phyloP scores from a whole-genome alignment of 179 eudicot species.

The Beta lomatogona region DNA sequence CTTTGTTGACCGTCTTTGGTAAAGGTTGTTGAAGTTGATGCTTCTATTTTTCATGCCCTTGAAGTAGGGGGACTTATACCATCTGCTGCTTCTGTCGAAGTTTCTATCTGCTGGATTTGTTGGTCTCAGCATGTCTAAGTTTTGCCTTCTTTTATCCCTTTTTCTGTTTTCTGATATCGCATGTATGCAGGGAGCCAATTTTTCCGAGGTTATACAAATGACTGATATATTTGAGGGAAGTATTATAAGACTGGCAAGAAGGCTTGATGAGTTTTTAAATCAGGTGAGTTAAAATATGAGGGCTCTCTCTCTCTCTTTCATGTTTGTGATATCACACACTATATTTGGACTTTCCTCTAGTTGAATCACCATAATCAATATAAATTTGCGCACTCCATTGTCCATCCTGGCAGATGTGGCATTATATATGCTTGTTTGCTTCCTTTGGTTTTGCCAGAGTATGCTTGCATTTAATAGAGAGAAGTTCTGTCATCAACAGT shows the following conservation, averaged over 20 bases:
- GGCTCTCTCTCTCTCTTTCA: background rate
- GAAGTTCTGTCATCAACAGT: background rate
- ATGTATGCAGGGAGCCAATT: slow-evolving; percentile 70
- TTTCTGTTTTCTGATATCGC: slow-evolving; percentile 6
- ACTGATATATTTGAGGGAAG: slow-evolving; percentile 99
- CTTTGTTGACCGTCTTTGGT: background rate
- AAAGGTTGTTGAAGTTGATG: background rate
- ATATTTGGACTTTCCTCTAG: background rate
- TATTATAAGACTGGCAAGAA: slow-evolving; percentile 82
- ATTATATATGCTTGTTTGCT: background rate
- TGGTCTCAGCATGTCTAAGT: background rate
- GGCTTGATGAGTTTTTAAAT: slow-evolving; percentile 95
- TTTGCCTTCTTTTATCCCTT: background rate
- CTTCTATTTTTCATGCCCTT: background rate
- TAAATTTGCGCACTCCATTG: background rate
- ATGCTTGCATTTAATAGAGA: background rate
- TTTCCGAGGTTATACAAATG: slow-evolving; percentile 94
- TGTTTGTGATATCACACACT: background rate
- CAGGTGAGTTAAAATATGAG: slow-evolving; percentile 53
- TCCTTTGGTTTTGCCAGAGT: background rate
- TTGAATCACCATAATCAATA: background rate
- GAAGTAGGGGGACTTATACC: background rate
- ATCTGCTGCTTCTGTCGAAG: slow-evolving; percentile 11
- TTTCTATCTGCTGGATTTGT: background rate
- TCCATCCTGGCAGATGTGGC: background rate